These are phyloP conservation scores for Ophiostoma quercus DNA, from an alignment of 2,329 filamentous ascomycete genomes.

Conservation along the genomic window DNA sequence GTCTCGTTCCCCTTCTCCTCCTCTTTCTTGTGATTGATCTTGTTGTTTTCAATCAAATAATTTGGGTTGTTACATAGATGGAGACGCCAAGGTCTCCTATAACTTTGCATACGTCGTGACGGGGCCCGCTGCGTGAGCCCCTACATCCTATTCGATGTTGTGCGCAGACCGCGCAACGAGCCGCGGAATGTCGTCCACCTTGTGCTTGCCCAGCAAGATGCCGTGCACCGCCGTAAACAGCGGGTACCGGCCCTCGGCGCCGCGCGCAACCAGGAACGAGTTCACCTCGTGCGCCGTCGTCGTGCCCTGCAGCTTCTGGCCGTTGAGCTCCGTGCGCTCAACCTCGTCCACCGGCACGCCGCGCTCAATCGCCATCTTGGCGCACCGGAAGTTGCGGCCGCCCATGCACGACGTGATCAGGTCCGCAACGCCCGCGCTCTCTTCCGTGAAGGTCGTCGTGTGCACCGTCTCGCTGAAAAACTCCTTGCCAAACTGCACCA, in stretches of 20 bases:
- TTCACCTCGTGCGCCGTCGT: constrained; percentile 89
- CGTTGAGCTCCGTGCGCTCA: constrained; percentile 84
- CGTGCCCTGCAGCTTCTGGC: constrained; percentile 93
- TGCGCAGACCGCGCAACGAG: constrained; percentile 44
- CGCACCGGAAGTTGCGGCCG: constrained; percentile 90
- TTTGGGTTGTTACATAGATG: neutral
- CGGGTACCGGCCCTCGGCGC: constrained; percentile 77
- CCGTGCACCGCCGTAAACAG: constrained; percentile 85
- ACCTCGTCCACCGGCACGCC: constrained; percentile 79
- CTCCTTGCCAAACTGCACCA: constrained; percentile 89
- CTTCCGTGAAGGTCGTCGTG: constrained; percentile 88
- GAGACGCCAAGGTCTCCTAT: neutral
- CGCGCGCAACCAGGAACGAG: constrained; percentile 73
- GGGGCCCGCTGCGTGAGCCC: constrained; percentile 10
- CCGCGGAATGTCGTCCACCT: constrained; percentile 73
- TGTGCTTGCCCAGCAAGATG: constrained; percentile 70
- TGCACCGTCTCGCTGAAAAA: constrained; percentile 84
- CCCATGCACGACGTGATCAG: constrained; percentile 90
- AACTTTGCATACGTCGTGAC: neutral
- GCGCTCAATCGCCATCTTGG: constrained; percentile 77
- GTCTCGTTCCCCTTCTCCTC: neutral
- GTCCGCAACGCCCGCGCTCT: constrained; percentile 91
- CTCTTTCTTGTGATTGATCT: neutral
- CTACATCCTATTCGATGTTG: constrained; percentile 14
- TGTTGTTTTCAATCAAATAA: too few relatives aligned